Conservation (phyloP, 805 yeast genomes). For the Yamadazyma olivae region DNA sequence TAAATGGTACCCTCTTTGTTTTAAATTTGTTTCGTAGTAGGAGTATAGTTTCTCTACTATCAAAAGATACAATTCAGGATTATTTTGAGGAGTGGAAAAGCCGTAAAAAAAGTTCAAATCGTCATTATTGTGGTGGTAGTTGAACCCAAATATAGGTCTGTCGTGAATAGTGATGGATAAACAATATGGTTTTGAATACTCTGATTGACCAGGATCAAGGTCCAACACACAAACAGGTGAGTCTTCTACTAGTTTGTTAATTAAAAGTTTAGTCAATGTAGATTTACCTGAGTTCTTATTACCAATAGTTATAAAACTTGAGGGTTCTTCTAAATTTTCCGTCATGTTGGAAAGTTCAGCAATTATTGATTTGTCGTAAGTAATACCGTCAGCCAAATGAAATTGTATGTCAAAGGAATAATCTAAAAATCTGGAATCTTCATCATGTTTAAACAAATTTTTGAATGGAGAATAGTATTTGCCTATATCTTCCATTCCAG, state of each 20-base stretch:
- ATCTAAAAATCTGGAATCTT: conserved; percentile 7
- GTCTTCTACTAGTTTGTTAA: conserved; percentile 43
- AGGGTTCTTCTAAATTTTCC: conserved; percentile 10
- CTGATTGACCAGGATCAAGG: conserved; percentile 89
- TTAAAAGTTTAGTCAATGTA: conserved; percentile 54
- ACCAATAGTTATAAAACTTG: conserved; percentile 48
- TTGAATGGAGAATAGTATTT: conserved; percentile 43
- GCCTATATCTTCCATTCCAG: conserved; percentile 48
- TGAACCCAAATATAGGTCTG: conserved; percentile 24
- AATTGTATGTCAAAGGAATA: conserved; percentile 38
- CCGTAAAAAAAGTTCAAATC: conserved; percentile 48
- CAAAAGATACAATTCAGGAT: conserved; percentile 53
- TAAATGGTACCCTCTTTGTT: conserved; percentile 33
- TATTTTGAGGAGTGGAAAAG: conserved; percentile 62
- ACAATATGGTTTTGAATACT: conserved; percentile 68
- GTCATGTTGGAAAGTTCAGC: conserved; percentile 3
- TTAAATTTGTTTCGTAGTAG: conserved; percentile 18
- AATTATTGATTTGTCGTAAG: conserved; percentile 4
- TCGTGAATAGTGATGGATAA: conserved; percentile 48
- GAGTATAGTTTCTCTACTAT: conserved; percentile 41
- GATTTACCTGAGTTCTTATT: conserved; percentile 83
- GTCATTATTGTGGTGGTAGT: conserved; percentile 9
- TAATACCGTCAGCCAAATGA: conserved; percentile 4
- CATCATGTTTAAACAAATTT: conserved; percentile 28
- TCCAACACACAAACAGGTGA: conserved; percentile 55